These are phyloP conservation scores for Lippia alba DNA, from an alignment of 305 asterid genomes.

Conservation along the genomic window DNA sequence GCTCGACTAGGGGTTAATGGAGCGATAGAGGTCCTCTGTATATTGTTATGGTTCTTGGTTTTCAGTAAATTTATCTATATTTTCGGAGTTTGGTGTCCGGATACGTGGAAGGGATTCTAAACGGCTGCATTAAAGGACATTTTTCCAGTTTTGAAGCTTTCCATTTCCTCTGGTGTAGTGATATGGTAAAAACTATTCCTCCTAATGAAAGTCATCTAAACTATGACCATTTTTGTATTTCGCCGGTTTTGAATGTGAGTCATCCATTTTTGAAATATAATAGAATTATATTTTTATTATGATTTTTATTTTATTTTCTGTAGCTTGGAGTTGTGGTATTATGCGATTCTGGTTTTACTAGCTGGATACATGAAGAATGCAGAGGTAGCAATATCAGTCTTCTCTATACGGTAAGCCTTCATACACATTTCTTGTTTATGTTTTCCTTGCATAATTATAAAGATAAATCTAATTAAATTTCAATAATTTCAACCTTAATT, in stretches of 20 bases:
- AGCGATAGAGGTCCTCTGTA: slow-evolving; percentile 64
- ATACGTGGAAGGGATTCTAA: slow-evolving; percentile 71
- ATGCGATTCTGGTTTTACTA: slow-evolving; percentile 61
- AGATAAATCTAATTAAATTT: neutral
- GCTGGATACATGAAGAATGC: slow-evolving; percentile 78
- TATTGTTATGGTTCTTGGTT: slow-evolving; percentile 67
- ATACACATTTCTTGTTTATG: neutral
- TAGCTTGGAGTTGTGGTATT: slow-evolving; percentile 80
- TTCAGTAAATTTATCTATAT: slow-evolving; percentile 60
- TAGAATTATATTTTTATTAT: no score
- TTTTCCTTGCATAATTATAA: neutral
- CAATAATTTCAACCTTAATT: slow-evolving; percentile 54
- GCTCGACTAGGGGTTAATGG: slow-evolving; percentile 55
- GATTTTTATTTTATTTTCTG: neutral
- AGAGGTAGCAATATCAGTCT: slow-evolving; percentile 69
- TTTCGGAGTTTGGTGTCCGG: slow-evolving; percentile 80
- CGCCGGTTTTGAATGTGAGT: neutral
- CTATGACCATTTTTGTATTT: no score
- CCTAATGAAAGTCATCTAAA: neutral
- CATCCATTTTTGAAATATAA: neutral
- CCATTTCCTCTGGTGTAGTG: slow-evolving; percentile 76
- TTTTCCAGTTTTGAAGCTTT: slow-evolving; percentile 72
- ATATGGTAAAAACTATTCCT: slow-evolving; percentile 51
- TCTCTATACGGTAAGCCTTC: slow-evolving; percentile 66
- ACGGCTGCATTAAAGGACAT: slow-evolving; percentile 60